Conservation (phyloP, 106 monocot genomes). For the Ottelia alismoides region DNA sequence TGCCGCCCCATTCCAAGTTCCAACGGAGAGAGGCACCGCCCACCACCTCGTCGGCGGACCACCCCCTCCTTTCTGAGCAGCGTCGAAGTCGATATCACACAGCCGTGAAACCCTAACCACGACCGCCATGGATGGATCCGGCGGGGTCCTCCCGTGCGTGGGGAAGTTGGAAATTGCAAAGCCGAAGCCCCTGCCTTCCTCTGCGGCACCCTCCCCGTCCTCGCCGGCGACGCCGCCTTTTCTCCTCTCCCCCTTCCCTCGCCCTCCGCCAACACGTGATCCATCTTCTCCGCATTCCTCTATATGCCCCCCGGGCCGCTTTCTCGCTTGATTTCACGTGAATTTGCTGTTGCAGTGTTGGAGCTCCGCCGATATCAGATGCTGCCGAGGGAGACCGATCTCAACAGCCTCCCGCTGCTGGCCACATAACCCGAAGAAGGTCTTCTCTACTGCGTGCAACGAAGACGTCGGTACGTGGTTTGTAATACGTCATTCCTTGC, state of each 20-base stretch:
- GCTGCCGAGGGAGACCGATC: conserved; percentile 96
- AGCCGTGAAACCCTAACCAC: too few relatives aligned
- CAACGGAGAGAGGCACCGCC: too few relatives aligned
- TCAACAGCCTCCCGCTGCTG: conserved; percentile 64
- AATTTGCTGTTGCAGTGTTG: conserved; percentile 39
- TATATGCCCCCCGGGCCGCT: too few relatives aligned
- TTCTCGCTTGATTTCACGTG: too few relatives aligned
- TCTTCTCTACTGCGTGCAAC: conserved; percentile 20
- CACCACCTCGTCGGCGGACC: too few relatives aligned
- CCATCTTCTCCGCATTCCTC: too few relatives aligned
- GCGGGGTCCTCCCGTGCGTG: conserved; percentile 85
- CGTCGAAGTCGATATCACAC: too few relatives aligned
- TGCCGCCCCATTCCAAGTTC: too few relatives aligned
- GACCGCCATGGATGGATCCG: conserved; percentile 57
- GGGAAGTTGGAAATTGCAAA: conserved; percentile 75
- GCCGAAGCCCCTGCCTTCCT: conserved; percentile 53
- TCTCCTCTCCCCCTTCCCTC: too few relatives aligned
- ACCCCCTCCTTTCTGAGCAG: too few relatives aligned
- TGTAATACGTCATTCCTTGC: too few relatives aligned
- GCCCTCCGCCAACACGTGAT: too few relatives aligned
- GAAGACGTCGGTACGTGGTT: conserved; percentile 9
- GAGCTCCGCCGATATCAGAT: conserved; percentile 91
- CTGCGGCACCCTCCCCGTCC: conserved; percentile 89
- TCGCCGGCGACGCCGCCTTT: conserved; percentile 15
- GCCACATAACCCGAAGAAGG: conserved; percentile 44